Conservation (phyloP, 768 basidiomycete species). For the Amanita rimosa region DNA sequence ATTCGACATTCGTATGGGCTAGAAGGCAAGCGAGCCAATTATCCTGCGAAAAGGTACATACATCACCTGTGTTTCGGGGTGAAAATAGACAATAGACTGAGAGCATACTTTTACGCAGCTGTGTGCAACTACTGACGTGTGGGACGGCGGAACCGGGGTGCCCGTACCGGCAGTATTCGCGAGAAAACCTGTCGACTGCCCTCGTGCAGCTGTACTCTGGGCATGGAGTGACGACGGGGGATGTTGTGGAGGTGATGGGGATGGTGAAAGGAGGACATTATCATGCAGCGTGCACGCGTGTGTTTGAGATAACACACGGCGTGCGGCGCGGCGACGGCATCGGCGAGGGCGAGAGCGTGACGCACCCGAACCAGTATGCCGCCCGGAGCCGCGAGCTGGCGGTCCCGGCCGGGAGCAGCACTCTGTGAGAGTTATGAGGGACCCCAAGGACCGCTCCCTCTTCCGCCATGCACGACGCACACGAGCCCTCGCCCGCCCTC, state of each 20-base stretch:
- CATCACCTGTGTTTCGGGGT: neutral
- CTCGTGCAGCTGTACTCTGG: constrained; percentile 58
- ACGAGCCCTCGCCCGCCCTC: constrained; percentile 16
- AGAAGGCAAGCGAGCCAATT: constrained; percentile 92
- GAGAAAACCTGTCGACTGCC: constrained; percentile 72
- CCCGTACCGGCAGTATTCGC: constrained; percentile 83
- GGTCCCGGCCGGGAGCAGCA: constrained; percentile 25
- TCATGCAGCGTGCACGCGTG: constrained; percentile 94
- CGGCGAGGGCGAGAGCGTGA: constrained; percentile 77
- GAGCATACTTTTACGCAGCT: constrained; percentile 43
- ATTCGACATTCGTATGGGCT: constrained; percentile 92
- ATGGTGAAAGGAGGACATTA: constrained; percentile 74
- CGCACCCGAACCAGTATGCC: constrained; percentile 89
- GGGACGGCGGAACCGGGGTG: constrained; percentile 70
- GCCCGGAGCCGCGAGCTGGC: constrained; percentile 57
- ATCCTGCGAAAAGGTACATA: constrained; percentile 78
- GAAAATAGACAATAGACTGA: constrained; percentile 1
- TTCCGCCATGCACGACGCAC: neutral
- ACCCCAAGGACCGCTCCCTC: neutral
- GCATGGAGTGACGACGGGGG: constrained; percentile 50
- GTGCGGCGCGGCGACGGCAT: constrained; percentile 87
- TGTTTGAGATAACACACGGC: constrained; percentile 92
- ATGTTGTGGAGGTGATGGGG: constrained; percentile 75
- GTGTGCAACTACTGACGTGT: constrained; percentile 73
- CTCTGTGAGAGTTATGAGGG: neutral